phyloP scores from a whole-genome alignment of 2,329 filamentous ascomycete species.

The Cladosporium velox region DNA sequence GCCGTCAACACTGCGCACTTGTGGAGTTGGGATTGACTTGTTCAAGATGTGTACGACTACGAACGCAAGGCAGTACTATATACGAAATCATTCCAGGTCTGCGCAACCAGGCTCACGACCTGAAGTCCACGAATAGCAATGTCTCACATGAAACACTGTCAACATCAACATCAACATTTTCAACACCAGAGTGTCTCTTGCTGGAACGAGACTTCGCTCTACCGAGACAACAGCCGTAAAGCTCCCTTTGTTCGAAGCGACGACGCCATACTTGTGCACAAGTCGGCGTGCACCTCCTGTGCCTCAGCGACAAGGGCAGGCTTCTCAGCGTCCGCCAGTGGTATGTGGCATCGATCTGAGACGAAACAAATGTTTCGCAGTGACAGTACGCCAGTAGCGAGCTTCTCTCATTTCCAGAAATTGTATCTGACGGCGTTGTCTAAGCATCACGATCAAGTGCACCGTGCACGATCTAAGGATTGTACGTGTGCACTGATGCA shows the following conservation, averaged over 20 bases:
- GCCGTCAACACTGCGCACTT: neutral
- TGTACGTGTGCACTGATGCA: neutral
- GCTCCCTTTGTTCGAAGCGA: neutral
- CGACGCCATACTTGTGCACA: neutral
- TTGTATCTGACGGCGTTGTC: neutral
- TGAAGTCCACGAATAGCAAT: neutral
- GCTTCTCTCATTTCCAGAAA: neutral
- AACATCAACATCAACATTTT: neutral
- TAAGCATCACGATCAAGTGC: neutral
- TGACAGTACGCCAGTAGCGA: neutral
- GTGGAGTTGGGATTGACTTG: neutral
- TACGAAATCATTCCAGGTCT: neutral
- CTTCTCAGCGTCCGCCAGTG: neutral
- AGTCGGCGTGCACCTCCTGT: neutral
- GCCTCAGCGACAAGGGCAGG: neutral
- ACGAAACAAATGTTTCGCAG: neutral
- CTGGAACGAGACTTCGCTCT: neutral
- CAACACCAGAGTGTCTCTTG: neutral
- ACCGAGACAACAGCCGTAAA: neutral
- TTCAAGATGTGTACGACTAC: neutral
- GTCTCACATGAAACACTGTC: neutral
- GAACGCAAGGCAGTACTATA: neutral
- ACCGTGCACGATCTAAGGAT: neutral
- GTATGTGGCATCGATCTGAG: neutral
- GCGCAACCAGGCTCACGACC: neutral